A percentile compares a stretch with the other conserved stretches of the same genome.
phyloP scores from a whole-genome alignment of 106 monocot genomes.

The Amphibolis antarctica region DNA sequence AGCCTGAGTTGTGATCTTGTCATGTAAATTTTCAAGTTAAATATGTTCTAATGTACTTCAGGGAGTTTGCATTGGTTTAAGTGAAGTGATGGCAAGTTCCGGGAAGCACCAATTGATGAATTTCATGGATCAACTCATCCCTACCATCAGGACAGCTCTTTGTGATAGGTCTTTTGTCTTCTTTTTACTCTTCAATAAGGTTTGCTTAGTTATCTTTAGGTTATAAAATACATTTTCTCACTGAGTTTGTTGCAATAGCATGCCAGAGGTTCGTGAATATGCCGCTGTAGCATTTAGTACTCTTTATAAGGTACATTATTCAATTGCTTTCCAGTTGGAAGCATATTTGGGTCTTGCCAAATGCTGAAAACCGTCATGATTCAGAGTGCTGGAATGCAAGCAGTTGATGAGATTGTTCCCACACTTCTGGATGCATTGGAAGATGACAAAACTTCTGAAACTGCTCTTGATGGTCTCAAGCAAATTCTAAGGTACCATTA shows the following conservation, averaged over 20 bases:
- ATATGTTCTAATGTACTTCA: conserved; percentile 9
- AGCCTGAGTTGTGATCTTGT: too few species aligned
- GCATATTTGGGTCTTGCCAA: background rate
- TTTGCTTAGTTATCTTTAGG: background rate
- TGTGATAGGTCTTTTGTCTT: conserved; percentile 70
- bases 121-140: conserved; percentile 92
- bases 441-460: conserved; percentile 75
- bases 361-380: background rate
- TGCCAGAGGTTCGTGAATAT: conserved; percentile 86
- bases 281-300: conserved; percentile 98
- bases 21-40: too few species aligned
- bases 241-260: conserved; percentile 26
- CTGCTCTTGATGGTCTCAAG: conserved; percentile 94
- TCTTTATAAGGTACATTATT: conserved; percentile 80
- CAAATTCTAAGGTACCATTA: conserved; percentile 72
- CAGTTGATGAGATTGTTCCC: conserved; percentile 96
- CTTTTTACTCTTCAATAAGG: background rate
- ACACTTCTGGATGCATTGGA: conserved; percentile 74
- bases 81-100: conserved; percentile 96
- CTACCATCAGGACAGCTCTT: conserved; percentile 93
- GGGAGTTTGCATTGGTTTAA: conserved; percentile 97
- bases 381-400: conserved; percentile 98
- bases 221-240: background rate
- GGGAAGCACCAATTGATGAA: conserved; percentile 84
- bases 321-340: background rate